These are phyloP conservation scores for Lichina pygmaea DNA, from an alignment of 495 filamentous ascomycete species.

Conservation along the genomic window DNA sequence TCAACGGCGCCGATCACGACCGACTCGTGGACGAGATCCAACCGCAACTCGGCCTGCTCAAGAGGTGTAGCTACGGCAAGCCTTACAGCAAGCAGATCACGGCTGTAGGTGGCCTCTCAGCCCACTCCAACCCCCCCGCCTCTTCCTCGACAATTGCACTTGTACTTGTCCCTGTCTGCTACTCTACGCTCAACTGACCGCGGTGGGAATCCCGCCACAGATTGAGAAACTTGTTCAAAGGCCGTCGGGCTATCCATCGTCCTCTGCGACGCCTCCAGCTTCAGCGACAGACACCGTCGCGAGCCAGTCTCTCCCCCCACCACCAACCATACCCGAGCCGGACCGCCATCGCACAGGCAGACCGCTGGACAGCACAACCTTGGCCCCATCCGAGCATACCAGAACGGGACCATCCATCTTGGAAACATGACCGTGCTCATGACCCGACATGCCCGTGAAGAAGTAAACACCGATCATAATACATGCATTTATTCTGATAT, in stretches of 20 bases:
- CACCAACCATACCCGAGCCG: no score
- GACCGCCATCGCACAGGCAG: no score
- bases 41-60: conserved; percentile 42
- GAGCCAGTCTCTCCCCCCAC: not conserved
- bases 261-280: not conserved
- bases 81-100: conserved; percentile 60
- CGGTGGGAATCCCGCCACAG: not conserved
- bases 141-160: not conserved
- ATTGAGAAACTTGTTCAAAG: not conserved
- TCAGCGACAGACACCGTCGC: not conserved
- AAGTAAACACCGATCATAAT: no score
- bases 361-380: no score
- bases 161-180: no score
- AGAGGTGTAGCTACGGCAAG: conserved; percentile 49
- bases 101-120: conserved; percentile 1
- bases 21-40: conserved; percentile 45
- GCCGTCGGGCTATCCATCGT: not conserved
- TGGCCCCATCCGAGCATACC: no score
- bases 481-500: no score
- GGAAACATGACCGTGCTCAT: no score
- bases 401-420: no score
- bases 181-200: no score
- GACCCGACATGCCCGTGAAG: no score
- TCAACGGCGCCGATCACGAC: conserved; percentile 36
- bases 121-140: not conserved